phyloP scores from a whole-genome alignment of 2,329 filamentous ascomycete species.

The Lachnellula cervina region DNA sequence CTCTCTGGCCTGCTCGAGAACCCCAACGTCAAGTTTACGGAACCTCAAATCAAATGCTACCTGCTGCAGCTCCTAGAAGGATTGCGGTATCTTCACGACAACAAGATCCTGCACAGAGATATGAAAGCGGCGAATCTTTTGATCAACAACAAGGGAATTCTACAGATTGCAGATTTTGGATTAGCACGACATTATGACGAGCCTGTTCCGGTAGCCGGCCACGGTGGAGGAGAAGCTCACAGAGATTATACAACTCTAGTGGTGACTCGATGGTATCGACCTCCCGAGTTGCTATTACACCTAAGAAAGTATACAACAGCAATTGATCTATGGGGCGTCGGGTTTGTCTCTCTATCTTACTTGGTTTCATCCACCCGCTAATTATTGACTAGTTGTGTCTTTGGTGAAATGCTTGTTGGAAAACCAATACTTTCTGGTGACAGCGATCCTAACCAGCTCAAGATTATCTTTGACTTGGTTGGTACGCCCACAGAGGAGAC shows the following conservation, averaged over 20 bases:
- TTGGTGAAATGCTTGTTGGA: slow-evolving; percentile 93
- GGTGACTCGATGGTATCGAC: slow-evolving; percentile 94
- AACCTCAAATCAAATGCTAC: slow-evolving; percentile 96
- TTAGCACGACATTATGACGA: slow-evolving; percentile 92
- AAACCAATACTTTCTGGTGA: slow-evolving; percentile 90
- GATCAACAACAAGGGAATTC: slow-evolving; percentile 87
- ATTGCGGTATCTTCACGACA: slow-evolving; percentile 83
- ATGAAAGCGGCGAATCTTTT: slow-evolving; percentile 99
- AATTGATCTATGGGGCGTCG: slow-evolving; percentile 97
- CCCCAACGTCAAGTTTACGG: slow-evolving; percentile 78
- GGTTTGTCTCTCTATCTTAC: slow-evolving; percentile 50
- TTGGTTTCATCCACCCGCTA: slow-evolving; percentile 16
- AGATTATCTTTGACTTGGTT: slow-evolving; percentile 90
- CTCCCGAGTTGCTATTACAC: slow-evolving; percentile 85
- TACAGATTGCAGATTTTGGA: slow-evolving; percentile 97
- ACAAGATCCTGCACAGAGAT: slow-evolving; percentile 86
- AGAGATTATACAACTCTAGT: slow-evolving; percentile 96
- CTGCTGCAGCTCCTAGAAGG: slow-evolving; percentile 90
- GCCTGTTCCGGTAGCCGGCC: slow-evolving; percentile 67
- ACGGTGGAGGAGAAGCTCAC: slow-evolving; percentile 75
- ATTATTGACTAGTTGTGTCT: slow-evolving; percentile 68
- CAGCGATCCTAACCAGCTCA: slow-evolving; percentile 82
- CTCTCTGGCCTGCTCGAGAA: slow-evolving; percentile 96
- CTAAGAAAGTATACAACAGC: slow-evolving; percentile 91
- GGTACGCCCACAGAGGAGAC: slow-evolving; percentile 83